Conservation (phyloP, 1,284 basidiomycete genomes). For the Marasmius sp. region DNA sequence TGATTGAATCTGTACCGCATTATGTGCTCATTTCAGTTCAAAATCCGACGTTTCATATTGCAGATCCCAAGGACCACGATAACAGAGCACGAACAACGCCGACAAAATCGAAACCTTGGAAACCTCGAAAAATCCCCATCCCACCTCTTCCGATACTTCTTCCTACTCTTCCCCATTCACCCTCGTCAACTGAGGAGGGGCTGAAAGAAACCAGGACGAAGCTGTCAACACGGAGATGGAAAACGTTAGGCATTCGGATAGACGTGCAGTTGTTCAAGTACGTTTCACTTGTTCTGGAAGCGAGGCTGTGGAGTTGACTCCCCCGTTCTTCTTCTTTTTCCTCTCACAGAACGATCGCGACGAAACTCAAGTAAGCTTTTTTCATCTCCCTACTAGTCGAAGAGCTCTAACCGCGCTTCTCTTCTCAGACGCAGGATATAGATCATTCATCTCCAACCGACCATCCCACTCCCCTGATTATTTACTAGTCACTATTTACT, state of each 20-base stretch:
- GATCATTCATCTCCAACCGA: not conserved
- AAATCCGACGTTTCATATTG: too few species aligned
- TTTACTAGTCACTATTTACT: too few species aligned
- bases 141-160: too few species aligned
- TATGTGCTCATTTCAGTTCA: too few species aligned
- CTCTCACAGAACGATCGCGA: conserved; percentile 2
- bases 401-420: too few species aligned
- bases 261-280: conserved; percentile 8
- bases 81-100: too few species aligned
- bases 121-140: too few species aligned
- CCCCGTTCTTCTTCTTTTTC: too few species aligned
- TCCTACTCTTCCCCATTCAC: not conserved
- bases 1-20: not conserved
- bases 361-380: conserved; percentile 1
- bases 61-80: too few species aligned
- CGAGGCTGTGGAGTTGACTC: not conserved
- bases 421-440: not conserved
- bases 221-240: not conserved
- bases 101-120: too few species aligned
- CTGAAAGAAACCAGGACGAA: not conserved
- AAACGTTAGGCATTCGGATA: not conserved
- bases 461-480: too few species aligned
- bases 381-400: not conserved
- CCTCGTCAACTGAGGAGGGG: not conserved
- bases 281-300: not conserved